Conservation (phyloP, 805 yeast genomes). For the Hanseniaspora lachancei region DNA sequence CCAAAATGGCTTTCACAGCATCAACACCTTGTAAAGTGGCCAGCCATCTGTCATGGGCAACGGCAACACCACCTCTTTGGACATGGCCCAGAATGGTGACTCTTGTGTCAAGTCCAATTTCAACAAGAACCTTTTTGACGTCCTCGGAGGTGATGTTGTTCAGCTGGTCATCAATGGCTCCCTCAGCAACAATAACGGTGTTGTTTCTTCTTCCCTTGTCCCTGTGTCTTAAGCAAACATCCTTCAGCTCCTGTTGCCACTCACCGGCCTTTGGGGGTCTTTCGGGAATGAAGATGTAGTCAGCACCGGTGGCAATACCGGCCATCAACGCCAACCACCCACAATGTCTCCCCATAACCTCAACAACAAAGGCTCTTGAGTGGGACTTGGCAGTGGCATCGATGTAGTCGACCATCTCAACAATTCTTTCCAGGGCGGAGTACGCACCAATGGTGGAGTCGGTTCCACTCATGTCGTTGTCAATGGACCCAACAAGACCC, state of each 20-base stretch:
- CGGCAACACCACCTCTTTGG: constrained; percentile 75
- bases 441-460: constrained; percentile 95
- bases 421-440: constrained; percentile 83
- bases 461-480: constrained; percentile 94
- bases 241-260: constrained; percentile 59
- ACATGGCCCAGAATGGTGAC: constrained; percentile 69
- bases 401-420: constrained; percentile 77
- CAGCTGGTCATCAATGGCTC: constrained; percentile 60
- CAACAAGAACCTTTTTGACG: constrained; percentile 53
- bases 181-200: constrained; percentile 71
- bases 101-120: constrained; percentile 62
- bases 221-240: constrained; percentile 52
- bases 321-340: constrained; percentile 80
- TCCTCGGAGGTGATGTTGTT: constrained; percentile 53
- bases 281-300: constrained; percentile 69
- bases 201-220: constrained; percentile 63
- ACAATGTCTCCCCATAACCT: constrained; percentile 84
- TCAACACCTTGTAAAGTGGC: constrained; percentile 76
- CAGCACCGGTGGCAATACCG: constrained; percentile 70
- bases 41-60: constrained; percentile 55
- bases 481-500: constrained; percentile 93
- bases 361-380: constrained; percentile 71
- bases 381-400: constrained; percentile 78
- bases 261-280: constrained; percentile 49
- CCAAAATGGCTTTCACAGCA: constrained; percentile 64